phyloP scores from a whole-genome alignment of 108 stramenopile genomes.

The Craspedostauros australis region DNA sequence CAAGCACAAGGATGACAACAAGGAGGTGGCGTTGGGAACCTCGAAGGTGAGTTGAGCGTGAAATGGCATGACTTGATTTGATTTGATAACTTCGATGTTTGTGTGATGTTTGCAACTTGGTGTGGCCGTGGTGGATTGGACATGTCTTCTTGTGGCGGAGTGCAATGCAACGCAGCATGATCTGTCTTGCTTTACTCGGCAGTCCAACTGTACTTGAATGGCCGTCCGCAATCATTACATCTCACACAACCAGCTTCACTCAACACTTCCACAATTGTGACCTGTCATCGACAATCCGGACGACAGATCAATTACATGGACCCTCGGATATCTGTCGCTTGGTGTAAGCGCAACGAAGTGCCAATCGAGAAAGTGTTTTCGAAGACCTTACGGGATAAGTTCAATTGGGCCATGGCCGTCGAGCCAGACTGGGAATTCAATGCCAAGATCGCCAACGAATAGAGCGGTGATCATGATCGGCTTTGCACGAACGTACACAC shows the following conservation, averaged over 20 bases:
- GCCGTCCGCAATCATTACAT: no score
- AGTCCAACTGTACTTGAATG: no score
- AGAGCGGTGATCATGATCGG: background rate
- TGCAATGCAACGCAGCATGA: no score
- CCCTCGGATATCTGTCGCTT: constrained; percentile 98
- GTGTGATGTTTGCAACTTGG: no score
- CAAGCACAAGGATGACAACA: constrained; percentile 98
- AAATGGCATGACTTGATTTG: background rate
- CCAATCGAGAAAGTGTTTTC: constrained; percentile 96
- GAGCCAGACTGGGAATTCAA: constrained; percentile 92
- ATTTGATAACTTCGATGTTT: no score
- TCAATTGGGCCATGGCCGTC: constrained; percentile 99
- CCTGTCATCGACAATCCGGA: background rate
- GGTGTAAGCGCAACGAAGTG: constrained; percentile 97
- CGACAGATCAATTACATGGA: constrained; percentile 99
- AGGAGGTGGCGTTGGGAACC: constrained; percentile 94
- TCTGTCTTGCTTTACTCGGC: no score
- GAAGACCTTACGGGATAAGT: constrained; percentile 95
- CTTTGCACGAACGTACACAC: no score
- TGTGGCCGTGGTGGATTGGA: no score
- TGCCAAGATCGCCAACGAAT: constrained; percentile 50
- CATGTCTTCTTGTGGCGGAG: no score
- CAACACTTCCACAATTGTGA: background rate
- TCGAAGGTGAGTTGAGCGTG: constrained; percentile 49
- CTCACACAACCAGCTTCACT: constrained; percentile 1